These are phyloP conservation scores for Clarireedia homoeocarpa DNA, from an alignment of 2,329 filamentous ascomycete genomes.

Conservation along the genomic window DNA sequence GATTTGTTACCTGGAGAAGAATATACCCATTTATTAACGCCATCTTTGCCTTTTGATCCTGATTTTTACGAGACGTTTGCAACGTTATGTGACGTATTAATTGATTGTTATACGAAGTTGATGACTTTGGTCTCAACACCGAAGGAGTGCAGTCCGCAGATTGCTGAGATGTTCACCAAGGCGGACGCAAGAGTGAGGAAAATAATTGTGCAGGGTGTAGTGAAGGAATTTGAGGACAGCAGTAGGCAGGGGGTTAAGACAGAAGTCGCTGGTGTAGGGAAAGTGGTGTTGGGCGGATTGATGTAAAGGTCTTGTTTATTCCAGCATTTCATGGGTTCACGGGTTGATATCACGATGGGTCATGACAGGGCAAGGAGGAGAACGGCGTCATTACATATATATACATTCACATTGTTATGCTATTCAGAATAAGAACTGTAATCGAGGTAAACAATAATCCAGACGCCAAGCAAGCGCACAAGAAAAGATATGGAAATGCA, in stretches of 20 bases:
- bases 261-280: conserved; percentile 79
- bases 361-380: not conserved
- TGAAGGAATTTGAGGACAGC: conserved; percentile 88
- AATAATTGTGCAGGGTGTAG: conserved; percentile 76
- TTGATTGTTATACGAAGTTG: conserved; percentile 82
- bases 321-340: conserved; percentile 4
- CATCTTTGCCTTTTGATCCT: conserved; percentile 86
- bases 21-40: conserved; percentile 84
- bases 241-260: conserved; percentile 68
- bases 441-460: no score
- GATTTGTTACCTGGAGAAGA: conserved; percentile 76
- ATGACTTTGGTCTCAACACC: conserved; percentile 68
- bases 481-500: not conserved
- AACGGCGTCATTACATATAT: not conserved
- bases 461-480: not conserved
- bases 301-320: conserved; percentile 41
- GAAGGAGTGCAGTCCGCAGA: conserved; percentile 57
- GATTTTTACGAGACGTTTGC: conserved; percentile 97
- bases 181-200: conserved; percentile 81
- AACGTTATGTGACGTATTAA: conserved; percentile 88
- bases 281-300: conserved; percentile 80
- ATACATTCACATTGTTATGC: not conserved
- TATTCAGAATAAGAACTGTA: not conserved
- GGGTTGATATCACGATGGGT: conserved; percentile 7
- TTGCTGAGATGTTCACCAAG: conserved; percentile 85